Percentiles rank a stretch among this genome's conserved stretches.
phyloP scores from a whole-genome alignment of 129 eudicot genomes.

The Flaveria sonorensis region DNA sequence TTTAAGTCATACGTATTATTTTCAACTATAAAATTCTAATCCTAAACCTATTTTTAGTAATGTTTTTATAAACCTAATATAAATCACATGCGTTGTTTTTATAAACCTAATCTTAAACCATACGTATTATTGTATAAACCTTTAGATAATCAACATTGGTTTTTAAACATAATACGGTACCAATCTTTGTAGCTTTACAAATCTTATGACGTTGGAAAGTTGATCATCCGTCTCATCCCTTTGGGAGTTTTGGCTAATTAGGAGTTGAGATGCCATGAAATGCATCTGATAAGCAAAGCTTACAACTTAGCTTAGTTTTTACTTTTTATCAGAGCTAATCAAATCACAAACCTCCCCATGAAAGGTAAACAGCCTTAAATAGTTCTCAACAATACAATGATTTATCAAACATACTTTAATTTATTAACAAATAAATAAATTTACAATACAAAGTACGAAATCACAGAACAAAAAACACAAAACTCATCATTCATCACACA shows the following conservation, averaged over 20 bases:
- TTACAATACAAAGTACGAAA: constrained; percentile 6
- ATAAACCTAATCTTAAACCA: neutral
- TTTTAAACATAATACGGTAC: neutral
- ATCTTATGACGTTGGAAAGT: too few relatives aligned
- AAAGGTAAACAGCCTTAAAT: too few relatives aligned
- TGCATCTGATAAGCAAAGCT: too few relatives aligned
- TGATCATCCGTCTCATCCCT: too few relatives aligned
- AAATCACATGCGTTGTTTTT: too few relatives aligned
- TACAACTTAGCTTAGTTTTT: too few relatives aligned
- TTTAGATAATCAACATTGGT: neutral
- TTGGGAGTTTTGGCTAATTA: too few relatives aligned
- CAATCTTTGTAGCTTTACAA: neutral
- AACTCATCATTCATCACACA: neutral
- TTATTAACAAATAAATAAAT: neutral
- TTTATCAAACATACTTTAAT: neutral
- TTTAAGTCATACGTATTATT: too few relatives aligned
- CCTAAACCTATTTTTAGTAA: neutral
- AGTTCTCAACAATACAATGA: neutral
- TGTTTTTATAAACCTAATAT: neutral
- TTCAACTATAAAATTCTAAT: too few relatives aligned
- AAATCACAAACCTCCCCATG: too few relatives aligned
- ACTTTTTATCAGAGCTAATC: too few relatives aligned
- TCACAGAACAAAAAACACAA: neutral
- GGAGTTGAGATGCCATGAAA: too few relatives aligned
- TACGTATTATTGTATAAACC: neutral